These are phyloP conservation scores for Podospora pseudopauciseta DNA, from an alignment of 495 filamentous ascomycete genomes.

Conservation along the genomic window DNA sequence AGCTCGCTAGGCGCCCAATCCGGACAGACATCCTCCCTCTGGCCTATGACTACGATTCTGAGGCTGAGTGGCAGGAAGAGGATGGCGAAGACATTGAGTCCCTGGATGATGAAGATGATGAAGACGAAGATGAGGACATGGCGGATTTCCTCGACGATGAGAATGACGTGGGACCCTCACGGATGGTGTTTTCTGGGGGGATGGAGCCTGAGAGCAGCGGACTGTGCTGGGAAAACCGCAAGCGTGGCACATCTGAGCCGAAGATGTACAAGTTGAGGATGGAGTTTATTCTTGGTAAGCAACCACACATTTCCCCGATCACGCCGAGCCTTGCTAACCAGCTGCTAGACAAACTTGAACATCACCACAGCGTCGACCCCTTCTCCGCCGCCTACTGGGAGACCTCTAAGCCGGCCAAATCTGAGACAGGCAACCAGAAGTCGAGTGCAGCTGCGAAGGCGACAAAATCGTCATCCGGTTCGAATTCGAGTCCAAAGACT, in stretches of 20 bases:
- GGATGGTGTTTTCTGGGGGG: constrained; percentile 53
- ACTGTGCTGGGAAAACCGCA: constrained; percentile 71
- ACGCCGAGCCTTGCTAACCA: constrained; percentile 4
- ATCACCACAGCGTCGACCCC: constrained; percentile 67
- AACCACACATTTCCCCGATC: constrained; percentile 10
- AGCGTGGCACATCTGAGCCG: constrained; percentile 38
- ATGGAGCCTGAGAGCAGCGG: constrained; percentile 73
- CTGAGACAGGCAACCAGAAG: constrained; percentile 20
- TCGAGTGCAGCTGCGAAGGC: constrained; percentile 7
- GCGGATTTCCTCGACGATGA: constrained; percentile 76
- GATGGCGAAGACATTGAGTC: constrained; percentile 58
- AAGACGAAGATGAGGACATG: constrained; percentile 64
- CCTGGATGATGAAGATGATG: constrained; percentile 77
- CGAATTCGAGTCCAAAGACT: background rate
- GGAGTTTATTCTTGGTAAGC: constrained; percentile 68
- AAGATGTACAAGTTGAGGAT: constrained; percentile 58
- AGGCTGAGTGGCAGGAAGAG: constrained; percentile 73
- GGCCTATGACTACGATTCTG: constrained; percentile 96
- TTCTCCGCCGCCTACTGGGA: constrained; percentile 82
- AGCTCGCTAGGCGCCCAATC: constrained; percentile 68
- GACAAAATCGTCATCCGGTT: background rate
- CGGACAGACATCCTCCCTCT: constrained; percentile 58
- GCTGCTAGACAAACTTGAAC: constrained; percentile 31
- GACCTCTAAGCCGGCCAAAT: constrained; percentile 32
- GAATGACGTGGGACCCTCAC: constrained; percentile 46